Percentiles rank a stretch among this genome's conserved stretches.
Evolutionary conservation across 257 asterid genomes (phyloP).

Genomic region (Verbascum thapsus): DNA sequence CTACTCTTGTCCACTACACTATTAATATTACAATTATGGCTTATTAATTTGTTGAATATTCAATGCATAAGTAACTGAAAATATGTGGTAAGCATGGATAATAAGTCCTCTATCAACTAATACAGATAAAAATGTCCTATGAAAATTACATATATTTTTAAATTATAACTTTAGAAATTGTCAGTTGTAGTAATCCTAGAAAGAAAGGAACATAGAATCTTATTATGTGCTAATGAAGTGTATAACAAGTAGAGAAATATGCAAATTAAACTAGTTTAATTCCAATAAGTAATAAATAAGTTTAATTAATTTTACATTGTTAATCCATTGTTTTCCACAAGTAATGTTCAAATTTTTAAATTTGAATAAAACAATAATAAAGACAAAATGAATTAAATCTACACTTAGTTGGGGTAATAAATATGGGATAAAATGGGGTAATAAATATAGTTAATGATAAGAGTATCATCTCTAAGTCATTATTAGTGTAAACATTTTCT

Average conservation of each 20-base stretch:
- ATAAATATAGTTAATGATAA: constrained; percentile 10
- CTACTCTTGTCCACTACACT: constrained; percentile 20
- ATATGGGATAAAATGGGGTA: no score
- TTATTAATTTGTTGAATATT: constrained; percentile 2
- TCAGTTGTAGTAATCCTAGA: no score
- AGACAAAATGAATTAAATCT: not conserved
- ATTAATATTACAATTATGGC: not conserved
- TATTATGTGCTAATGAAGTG: not conserved
- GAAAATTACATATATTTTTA: not conserved
- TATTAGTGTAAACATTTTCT: not conserved
- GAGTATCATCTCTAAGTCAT: constrained; percentile 8
- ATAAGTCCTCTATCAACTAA: not conserved
- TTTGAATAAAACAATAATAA: not conserved
- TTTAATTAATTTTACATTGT: not conserved
- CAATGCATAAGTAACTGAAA: constrained; percentile 8
- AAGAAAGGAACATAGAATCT: not conserved
- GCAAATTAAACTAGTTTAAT: no score
- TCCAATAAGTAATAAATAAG: no score
- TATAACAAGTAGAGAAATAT: not conserved
- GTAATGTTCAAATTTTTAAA: not conserved
- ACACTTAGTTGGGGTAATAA: constrained; percentile 20
- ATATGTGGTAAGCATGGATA: not conserved
- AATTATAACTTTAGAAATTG: not conserved
- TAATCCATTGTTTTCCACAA: not conserved
- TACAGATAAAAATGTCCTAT: not conserved